These are phyloP conservation scores for Flaveria trinervia DNA, from an alignment of 129 eudicot species.

Conservation along the genomic window DNA sequence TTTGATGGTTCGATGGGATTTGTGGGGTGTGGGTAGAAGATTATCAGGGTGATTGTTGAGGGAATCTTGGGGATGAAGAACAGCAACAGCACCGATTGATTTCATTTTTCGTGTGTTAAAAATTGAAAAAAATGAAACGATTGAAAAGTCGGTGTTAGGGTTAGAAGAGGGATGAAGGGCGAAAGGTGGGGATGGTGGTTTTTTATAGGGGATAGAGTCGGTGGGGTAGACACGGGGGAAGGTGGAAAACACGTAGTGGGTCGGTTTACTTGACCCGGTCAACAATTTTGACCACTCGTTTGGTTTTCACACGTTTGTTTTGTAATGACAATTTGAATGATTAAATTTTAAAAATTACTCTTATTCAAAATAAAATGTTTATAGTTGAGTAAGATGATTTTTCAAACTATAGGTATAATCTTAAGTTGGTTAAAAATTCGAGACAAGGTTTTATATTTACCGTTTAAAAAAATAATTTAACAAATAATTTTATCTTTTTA, in stretches of 20 bases:
- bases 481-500: too few species aligned
- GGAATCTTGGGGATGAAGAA: slow-evolving; percentile 49
- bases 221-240: slow-evolving; percentile 8
- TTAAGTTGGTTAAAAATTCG: too few species aligned
- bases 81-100: slow-evolving; percentile 43
- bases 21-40: neutral
- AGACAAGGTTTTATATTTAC: too few species aligned
- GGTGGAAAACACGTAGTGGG: slow-evolving; percentile 26
- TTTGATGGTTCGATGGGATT: slow-evolving; percentile 4
- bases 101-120: slow-evolving; percentile 13
- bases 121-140: neutral
- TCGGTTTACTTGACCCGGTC: slow-evolving; percentile 30
- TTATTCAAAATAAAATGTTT: too few species aligned
- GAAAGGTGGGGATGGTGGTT: neutral
- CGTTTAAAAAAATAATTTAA: too few species aligned
- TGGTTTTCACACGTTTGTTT: neutral
- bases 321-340: too few species aligned
- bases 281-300: slow-evolving; percentile 30
- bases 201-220: slow-evolving; percentile 21
- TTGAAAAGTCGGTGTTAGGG: neutral
- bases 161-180: slow-evolving; percentile 9
- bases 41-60: slow-evolving; percentile 9
- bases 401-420: too few species aligned
- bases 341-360: too few species aligned
- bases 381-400: too few species aligned